phyloP scores from a whole-genome alignment of 768 basidiomycete genomes.

The Suillus luteus region DNA sequence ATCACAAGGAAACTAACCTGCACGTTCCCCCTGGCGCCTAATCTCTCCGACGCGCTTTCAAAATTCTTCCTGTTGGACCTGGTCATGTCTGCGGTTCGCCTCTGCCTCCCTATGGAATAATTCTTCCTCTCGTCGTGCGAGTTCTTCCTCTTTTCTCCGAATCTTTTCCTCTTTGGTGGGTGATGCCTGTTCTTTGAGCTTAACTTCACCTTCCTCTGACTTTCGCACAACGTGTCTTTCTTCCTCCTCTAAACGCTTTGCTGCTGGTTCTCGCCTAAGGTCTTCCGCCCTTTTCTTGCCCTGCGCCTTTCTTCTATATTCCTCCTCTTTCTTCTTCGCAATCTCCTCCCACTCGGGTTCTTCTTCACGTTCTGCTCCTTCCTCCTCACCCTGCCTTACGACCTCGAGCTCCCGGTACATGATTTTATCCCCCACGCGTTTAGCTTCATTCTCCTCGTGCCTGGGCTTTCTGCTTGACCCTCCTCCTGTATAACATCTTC shows the following conservation, averaged over 20 bases:
- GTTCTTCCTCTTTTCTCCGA: conserved; percentile 30
- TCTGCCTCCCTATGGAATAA: conserved; percentile 32
- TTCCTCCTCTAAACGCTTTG: conserved; percentile 22
- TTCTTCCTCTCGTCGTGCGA: conserved; percentile 34
- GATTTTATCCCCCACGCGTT: conserved; percentile 27
- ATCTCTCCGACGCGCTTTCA: conserved; percentile 32
- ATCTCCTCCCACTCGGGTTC: conserved; percentile 28
- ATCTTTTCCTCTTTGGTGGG: conserved; percentile 29
- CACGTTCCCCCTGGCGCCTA: conserved; percentile 19
- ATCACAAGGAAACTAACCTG: too few species aligned
- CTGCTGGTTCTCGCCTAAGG: conserved; percentile 19
- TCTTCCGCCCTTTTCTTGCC: conserved; percentile 22
- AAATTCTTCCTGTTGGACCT: conserved; percentile 29
- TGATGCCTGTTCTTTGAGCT: conserved; percentile 23
- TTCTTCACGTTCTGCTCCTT: conserved; percentile 22
- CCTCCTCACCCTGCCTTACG: conserved; percentile 13
- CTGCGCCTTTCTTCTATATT: conserved; percentile 20
- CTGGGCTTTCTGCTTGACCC: conserved; percentile 3
- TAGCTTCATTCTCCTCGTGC: conserved; percentile 23
- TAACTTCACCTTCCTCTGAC: conserved; percentile 29
- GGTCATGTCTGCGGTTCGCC: conserved; percentile 29
- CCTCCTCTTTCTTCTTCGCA: conserved; percentile 26
- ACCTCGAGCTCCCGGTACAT: conserved; percentile 33
- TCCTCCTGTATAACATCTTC: conserved; percentile 8
- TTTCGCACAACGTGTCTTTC: conserved; percentile 19